Evolutionary conservation across 441 rosid species (phyloP).

Genomic region (Macaranga tanarius): DNA sequence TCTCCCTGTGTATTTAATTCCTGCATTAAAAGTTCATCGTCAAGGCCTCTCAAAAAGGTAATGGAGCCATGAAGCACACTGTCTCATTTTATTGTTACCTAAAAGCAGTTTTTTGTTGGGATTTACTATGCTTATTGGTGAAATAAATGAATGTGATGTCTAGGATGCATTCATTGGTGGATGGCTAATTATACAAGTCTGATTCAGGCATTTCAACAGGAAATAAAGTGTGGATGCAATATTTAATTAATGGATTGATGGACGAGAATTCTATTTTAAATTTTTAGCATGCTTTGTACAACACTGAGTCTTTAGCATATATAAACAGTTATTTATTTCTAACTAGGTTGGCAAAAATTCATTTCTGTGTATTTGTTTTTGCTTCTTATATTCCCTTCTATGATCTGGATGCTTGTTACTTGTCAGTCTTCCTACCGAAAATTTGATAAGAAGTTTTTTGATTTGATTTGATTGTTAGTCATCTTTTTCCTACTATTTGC

Average conservation of each 20-base stretch:
- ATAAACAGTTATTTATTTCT: background rate
- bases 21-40: constrained; percentile 93
- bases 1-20: constrained; percentile 85
- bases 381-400: background rate
- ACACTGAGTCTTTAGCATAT: background rate
- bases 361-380: background rate
- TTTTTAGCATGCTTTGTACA: background rate
- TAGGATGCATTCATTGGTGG: background rate
- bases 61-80: background rate
- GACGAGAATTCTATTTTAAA: background rate
- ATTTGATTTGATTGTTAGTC: background rate
- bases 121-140: background rate
- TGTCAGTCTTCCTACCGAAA: background rate
- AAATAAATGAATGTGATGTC: background rate
- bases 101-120: background rate
- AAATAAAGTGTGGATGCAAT: background rate
- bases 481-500: background rate
- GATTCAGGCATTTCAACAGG: background rate
- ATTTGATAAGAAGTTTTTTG: background rate
- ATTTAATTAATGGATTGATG: background rate
- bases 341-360: background rate
- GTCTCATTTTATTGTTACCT: constrained; percentile 13
- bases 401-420: background rate
- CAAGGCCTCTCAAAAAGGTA: constrained; percentile 78
- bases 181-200: background rate